phyloP scores from a whole-genome alignment of 2,329 filamentous ascomycete species.

The Neoascochyta sp. region DNA sequence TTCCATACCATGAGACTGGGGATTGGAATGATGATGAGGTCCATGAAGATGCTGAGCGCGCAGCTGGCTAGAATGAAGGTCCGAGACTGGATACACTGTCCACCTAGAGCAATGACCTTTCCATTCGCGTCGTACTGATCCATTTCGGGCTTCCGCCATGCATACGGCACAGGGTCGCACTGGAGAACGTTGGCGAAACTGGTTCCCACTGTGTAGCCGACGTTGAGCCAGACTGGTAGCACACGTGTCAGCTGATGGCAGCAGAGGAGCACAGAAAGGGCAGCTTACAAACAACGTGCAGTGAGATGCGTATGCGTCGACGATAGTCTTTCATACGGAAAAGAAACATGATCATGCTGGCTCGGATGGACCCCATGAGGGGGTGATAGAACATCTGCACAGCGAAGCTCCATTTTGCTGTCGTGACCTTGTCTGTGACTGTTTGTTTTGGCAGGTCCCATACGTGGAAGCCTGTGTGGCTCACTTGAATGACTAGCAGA shows the following conservation, averaged over 20 bases:
- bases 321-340: constrained; percentile 36
- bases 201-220: constrained; percentile 33
- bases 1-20: constrained; percentile 45
- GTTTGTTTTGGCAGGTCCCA: constrained; percentile 31
- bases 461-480: constrained; percentile 32
- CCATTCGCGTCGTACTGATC: constrained; percentile 28
- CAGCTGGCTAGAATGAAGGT: constrained; percentile 35
- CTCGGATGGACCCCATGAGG: constrained; percentile 35
- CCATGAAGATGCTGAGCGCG: constrained; percentile 36
- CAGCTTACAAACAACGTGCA: constrained; percentile 29
- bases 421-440: constrained; percentile 22
- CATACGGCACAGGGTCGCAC: constrained; percentile 32
- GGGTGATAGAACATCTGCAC: constrained; percentile 41
- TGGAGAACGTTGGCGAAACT: constrained; percentile 37
- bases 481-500: constrained; percentile 26
- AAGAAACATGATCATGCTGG: constrained; percentile 39
- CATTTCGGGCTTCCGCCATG: constrained; percentile 28
- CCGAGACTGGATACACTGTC: constrained; percentile 33
- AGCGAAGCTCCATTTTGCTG: constrained; percentile 33
- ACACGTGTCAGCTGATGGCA: constrained; percentile 1
- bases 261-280: neutral
- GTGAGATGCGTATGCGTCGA: constrained; percentile 23
- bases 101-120: constrained; percentile 20
- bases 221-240: constrained; percentile 32
- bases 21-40: constrained; percentile 41